Evolutionary conservation across 1,284 basidiomycete genomes (phyloP).

Genomic region (Amylostereum areolatum): DNA sequence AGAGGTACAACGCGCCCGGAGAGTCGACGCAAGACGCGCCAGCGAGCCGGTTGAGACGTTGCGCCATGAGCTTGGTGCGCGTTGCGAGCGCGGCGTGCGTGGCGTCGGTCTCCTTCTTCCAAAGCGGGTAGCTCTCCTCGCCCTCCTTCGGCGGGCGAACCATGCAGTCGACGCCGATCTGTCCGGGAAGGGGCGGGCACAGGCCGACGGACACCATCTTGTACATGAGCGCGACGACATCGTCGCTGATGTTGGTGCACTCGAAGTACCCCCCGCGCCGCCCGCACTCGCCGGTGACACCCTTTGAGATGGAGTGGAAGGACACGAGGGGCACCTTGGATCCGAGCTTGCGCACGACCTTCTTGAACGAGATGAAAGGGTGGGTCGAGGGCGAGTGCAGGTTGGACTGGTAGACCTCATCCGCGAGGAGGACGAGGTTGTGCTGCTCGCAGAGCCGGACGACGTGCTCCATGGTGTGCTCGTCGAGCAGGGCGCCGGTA

Average conservation of each 20-base stretch:
- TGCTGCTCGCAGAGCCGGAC: constrained; percentile 81
- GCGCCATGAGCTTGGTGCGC: constrained; percentile 71
- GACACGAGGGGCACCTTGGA: constrained; percentile 77
- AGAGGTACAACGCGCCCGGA: constrained; percentile 87
- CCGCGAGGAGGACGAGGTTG: constrained; percentile 84
- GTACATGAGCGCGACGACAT: constrained; percentile 83
- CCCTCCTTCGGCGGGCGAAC: constrained; percentile 80
- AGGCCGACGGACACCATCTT: constrained; percentile 91
- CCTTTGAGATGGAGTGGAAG: constrained; percentile 96
- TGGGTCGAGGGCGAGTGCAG: constrained; percentile 64
- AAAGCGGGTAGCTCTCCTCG: constrained; percentile 70
- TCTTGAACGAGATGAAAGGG: constrained; percentile 91
- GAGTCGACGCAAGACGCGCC: constrained; percentile 86
- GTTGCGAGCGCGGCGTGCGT: constrained; percentile 72
- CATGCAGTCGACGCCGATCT: constrained; percentile 89
- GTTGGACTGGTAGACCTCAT: constrained; percentile 95
- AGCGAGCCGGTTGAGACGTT: constrained; percentile 69
- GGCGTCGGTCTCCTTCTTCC: constrained; percentile 74
- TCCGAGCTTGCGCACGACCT: constrained; percentile 61
- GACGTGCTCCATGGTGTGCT: constrained; percentile 66
- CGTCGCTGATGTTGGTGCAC: constrained; percentile 70
- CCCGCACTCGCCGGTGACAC: constrained; percentile 91
- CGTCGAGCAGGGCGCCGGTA: constrained; percentile 78
- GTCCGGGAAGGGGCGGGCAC: constrained; percentile 85
- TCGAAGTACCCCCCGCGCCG: constrained; percentile 94